Evolutionary conservation across 2,329 filamentous ascomycete species (phyloP).

Genomic region (Fusarium pseudocircinatum): DNA sequence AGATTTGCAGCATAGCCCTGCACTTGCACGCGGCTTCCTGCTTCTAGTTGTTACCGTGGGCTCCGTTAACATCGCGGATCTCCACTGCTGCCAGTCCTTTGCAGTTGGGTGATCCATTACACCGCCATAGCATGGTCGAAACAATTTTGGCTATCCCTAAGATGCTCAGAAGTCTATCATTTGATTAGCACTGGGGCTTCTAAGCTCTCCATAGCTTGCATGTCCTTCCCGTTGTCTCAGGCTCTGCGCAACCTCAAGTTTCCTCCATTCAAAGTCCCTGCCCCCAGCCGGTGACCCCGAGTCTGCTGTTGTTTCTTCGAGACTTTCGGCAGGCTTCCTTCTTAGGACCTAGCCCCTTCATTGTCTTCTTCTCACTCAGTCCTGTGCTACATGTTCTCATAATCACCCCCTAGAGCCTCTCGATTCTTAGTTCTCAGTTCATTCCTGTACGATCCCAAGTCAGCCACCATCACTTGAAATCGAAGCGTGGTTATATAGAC

Average conservation of each 20-base stretch:
- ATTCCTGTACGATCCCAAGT: conserved; percentile 43
- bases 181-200: conserved; percentile 43
- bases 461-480: conserved; percentile 43
- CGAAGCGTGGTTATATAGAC: conserved; percentile 52
- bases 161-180: conserved; percentile 25
- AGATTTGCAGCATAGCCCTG: conserved; percentile 38
- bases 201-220: conserved; percentile 49
- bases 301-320: conserved; percentile 40
- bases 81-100: conserved; percentile 24
- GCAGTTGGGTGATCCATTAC: conserved; percentile 18
- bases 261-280: conserved; percentile 43
- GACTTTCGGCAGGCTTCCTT: conserved; percentile 38
- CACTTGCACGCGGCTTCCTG: conserved; percentile 45
- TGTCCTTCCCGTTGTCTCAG: conserved; percentile 56
- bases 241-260: conserved; percentile 52
- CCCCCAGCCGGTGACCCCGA: conserved; percentile 43
- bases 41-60: conserved; percentile 38
- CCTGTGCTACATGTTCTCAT: conserved; percentile 41
- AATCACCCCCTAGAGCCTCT: conserved; percentile 37
- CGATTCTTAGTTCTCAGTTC: conserved; percentile 32
- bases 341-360: conserved; percentile 31
- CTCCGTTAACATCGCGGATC: conserved; percentile 25
- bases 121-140: conserved; percentile 28
- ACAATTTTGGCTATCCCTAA: conserved; percentile 18
- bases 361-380: conserved; percentile 25